Base-by-base conservation (phyloP, 2,329 filamentous ascomycete species). In the Cadophora malorum region DNA sequence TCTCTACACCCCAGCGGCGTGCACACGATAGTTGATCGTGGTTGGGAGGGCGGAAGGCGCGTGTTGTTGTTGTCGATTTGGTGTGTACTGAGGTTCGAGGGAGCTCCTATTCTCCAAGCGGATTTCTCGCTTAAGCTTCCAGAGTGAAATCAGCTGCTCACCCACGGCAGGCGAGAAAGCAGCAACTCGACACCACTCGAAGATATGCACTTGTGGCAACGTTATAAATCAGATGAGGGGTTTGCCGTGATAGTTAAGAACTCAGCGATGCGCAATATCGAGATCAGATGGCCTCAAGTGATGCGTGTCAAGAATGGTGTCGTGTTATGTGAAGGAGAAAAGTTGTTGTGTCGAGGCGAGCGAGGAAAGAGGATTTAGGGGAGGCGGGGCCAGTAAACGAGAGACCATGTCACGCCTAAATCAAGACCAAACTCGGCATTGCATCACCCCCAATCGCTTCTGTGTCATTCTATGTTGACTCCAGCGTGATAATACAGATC, bases 1-100 rank as follows among this genome's bases (percentile, higher is more conserved):
- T 69, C 72, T 75, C 71, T 70, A 53, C 47, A 25, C 8, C 62
- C 64, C 47, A 33, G 59, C 47, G 63, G 67, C 73, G 73, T 74
- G 62, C 63, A 74, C 65, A 64, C 25, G 53, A 49, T 45, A 60
- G 65, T 49, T 62, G 61, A 65, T 71, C 66, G 71, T 65, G 68
- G 67, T 70, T 70, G 63, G 58, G 58, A 23, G 60, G 66, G 63
- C 19, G 53, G 55, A 59, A 25, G 55, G 55, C 58, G 68, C 73
- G 73, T 69, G 74, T 70, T 71, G 66, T 19, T 53, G 21, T 61
- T 33, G 47, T 28, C 1, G 38, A n/a, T n/a, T n/a, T n/a, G n/a
- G n/a, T n/a, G n/a, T n/a, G n/a, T n/a, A n/a, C n/a, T n/a, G n/a
- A n/a, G n/a, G n/a, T n/a, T n/a, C n/a, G n/a, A n/a, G n/a, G n/a